Conservation (phyloP, 2,329 filamentous ascomycete genomes). For the Parascedosporium putredinis region DNA sequence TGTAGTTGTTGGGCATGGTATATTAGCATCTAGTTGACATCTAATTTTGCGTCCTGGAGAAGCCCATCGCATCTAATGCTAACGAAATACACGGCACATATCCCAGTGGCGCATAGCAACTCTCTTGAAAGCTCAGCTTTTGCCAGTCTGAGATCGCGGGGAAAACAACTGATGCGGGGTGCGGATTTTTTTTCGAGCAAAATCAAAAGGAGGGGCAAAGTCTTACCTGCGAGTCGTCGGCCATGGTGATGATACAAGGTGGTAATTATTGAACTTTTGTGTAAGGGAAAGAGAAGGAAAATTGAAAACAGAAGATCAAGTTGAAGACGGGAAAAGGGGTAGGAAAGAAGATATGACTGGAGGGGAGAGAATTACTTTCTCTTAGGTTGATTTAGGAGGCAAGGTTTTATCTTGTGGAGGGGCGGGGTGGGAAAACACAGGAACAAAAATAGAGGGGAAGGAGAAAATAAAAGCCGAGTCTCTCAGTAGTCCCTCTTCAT, state of each 20-base stretch:
- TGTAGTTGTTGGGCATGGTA: no score
- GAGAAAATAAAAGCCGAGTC: conserved; percentile 1
- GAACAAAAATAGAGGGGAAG: conserved; percentile 4
- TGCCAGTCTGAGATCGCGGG: neutral
- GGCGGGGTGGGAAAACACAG: conserved; percentile 6
- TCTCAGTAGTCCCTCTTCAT: neutral
- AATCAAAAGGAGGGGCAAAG: conserved; percentile 3
- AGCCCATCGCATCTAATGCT: no score
- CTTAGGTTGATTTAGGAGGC: conserved; percentile 9
- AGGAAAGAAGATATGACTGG: conserved; percentile 17
- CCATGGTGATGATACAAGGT: conserved; percentile 4
- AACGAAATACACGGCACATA: no score
- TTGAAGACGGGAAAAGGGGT: conserved; percentile 13
- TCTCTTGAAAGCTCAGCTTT: neutral
- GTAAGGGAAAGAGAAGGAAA: conserved; percentile 17
- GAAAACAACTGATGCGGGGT: conserved; percentile 5
- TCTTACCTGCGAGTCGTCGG: conserved; percentile 6
- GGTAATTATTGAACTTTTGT: conserved; percentile 9
- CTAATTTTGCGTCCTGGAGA: no score
- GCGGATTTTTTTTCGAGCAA: conserved; percentile 4
- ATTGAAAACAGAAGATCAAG: no score
- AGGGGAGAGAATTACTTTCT: conserved; percentile 6
- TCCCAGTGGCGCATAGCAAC: no score
- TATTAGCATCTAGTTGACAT: no score
- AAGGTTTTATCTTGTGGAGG: conserved; percentile 9